These are phyloP conservation scores for Penicillium diatomitis DNA, from an alignment of 495 filamentous ascomycete species.

Conservation along the genomic window DNA sequence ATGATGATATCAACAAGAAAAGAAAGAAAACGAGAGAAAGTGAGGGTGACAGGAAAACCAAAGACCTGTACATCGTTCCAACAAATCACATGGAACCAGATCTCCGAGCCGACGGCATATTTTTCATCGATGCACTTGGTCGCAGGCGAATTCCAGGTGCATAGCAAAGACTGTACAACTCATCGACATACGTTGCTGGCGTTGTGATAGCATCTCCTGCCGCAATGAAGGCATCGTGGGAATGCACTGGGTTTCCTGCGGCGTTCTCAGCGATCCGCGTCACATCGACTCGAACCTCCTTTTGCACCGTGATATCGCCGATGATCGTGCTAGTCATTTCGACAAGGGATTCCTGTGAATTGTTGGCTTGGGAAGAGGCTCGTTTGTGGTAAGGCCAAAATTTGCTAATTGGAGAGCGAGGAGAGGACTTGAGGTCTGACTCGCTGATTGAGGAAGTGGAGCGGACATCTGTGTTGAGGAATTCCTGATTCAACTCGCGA, in stretches of 20 bases:
- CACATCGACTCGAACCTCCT: constrained; percentile 44
- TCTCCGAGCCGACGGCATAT: background rate
- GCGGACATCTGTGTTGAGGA: constrained; percentile 22
- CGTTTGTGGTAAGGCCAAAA: constrained; percentile 26
- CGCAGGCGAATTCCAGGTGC: constrained; percentile 26
- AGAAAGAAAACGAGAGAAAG: background rate
- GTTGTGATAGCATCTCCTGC: constrained; percentile 20
- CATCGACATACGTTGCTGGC: constrained; percentile 31
- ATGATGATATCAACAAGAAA: background rate
- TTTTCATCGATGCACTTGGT: constrained; percentile 15
- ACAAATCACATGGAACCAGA: background rate
- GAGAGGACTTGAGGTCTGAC: constrained; percentile 16
- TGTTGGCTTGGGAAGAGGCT: background rate
- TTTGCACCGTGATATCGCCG: constrained; percentile 46
- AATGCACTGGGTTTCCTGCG: constrained; percentile 9
- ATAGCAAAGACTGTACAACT: constrained; percentile 36
- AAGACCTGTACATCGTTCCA: no score
- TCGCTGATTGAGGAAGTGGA: constrained; percentile 19
- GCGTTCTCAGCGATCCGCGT: constrained; percentile 25
- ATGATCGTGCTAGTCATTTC: constrained; percentile 14
- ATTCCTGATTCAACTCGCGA: constrained; percentile 28
- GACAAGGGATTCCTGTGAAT: constrained; percentile 25
- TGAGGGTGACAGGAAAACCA: no score
- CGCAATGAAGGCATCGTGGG: constrained; percentile 24
- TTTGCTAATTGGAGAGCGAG: constrained; percentile 19